These are phyloP conservation scores for Paramecium biaurelia DNA, from an alignment of 73 alveolate genomes.

Conservation along the genomic window DNA sequence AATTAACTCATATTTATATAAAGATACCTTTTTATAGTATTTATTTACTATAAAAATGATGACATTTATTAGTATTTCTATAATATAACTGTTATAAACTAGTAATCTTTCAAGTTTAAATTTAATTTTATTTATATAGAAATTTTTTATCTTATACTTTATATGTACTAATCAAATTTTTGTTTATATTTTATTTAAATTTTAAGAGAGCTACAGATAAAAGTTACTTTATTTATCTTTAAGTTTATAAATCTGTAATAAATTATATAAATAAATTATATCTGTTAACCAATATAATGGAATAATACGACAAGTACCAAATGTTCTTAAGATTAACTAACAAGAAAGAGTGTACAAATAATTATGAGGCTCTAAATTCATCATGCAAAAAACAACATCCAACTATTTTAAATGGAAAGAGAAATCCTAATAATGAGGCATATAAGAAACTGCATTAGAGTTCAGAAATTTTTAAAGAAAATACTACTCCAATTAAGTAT, in stretches of 20 bases:
- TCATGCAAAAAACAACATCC: conserved; percentile 16
- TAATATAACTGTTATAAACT: too few species aligned
- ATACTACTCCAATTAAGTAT: conserved; percentile 1
- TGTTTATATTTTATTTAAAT: too few species aligned
- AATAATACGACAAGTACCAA: background rate
- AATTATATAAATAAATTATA: background rate
- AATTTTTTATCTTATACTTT: background rate
- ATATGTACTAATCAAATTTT: background rate
- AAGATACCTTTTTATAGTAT: background rate
- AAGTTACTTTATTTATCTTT: too few species aligned
- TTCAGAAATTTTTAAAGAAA: conserved; percentile 30
- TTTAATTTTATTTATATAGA: background rate
- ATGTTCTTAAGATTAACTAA: background rate
- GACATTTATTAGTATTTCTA: background rate
- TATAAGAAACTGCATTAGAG: conserved; percentile 12
- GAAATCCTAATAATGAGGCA: conserved; percentile 25
- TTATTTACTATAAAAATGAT: background rate
- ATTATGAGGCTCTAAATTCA: background rate
- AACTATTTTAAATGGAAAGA: conserved; percentile 14
- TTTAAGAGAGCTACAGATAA: background rate
- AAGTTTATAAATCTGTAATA: background rate
- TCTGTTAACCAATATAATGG: background rate
- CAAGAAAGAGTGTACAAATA: background rate
- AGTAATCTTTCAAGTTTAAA: too few species aligned
- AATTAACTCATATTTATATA: background rate